Base-by-base conservation (phyloP, 352 stramenopile species). In the Blastocystis sp. region DNA sequence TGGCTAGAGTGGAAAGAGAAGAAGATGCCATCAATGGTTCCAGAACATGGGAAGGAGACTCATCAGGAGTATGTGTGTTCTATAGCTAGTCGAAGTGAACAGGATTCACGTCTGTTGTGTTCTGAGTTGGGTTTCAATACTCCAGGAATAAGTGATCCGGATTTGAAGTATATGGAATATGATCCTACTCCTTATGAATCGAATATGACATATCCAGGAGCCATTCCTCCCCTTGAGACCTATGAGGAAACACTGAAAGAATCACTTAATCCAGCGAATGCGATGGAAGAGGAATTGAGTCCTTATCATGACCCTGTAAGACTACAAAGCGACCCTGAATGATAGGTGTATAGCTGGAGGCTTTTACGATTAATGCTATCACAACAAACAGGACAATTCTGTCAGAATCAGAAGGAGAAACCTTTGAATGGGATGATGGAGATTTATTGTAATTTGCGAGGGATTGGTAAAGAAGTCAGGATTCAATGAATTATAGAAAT, bases 1-100 rank as follows among this genome's bases (percentile, higher is more conserved):
- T 84, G 73, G 73, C 15, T 66, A 30, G 15, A 66, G 15, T 84
- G 73, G 73, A 84, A 84, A 57, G 73, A 62, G 56, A 35, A 33
- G 42, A 27, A 42, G n/a, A 27, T 68, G 35, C 51, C 73, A 11
- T n/a, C 24, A 42, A 62, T 84, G 73, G 33, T 66, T 62, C 48
- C 19, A 22, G 15, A 13, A 2, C 24, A 66, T 27, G 30, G 15
- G 3, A 1, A 1, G 7, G 15, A 24, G 73, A 44, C 11, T 19
- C 73, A 84, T 44, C 53, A 54, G 5, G 1, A 5, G 0, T 19
- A 33, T 54, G 27, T 24, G 24, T 54, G 64, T 33, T 24, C 6
- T 9, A 11, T 2, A 22, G 13, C n/a, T 1, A 17, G 22, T 33
- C 73, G 73, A 22, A 11, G 24, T 22, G 11, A 33, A 19, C 33